Evolutionary conservation across 768 basidiomycete species (phyloP), one percentile per base, ranked within the genome.

Genomic region (Tylopilus sp.): DNA sequence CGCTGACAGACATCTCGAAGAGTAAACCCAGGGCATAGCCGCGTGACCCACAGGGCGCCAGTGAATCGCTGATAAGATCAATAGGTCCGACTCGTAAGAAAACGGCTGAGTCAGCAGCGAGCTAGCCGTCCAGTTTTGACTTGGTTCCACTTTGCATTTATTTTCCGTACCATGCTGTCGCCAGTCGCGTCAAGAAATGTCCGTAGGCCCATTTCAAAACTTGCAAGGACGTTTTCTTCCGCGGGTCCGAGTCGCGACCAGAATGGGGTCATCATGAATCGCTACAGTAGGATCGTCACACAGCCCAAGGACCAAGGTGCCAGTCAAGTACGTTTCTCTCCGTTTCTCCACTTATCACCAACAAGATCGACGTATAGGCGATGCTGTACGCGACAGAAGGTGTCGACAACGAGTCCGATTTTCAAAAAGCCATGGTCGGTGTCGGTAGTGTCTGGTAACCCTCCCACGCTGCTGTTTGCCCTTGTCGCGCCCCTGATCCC

Each of bases 331-430:
- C 22, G 64, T 56, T 33, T 19, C 24, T 21, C 25, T 10, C 40
- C 26, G 26, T 19, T 10, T 47, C 45, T 38, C 56, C 25, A 8
- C 21, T 14, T 22, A 25, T 48, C 40, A 10, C 19, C 12, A 0
- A n/a, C 44, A 19, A 26, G 49, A 38, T 58, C 33, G 7, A 25
- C 50, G 7, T 21, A 22, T 63, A 96, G 91, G 97, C 97, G 30
- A 98, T 99, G 97, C 76, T 99, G 45, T 99, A 94, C 72, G 97
- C 94, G n/a, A 99, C 97, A 1, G 97, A 98, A 31, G 95, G 92
- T 28, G 81, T 99, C 56, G 74, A 79, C 24, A 73, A 63, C 16
- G 89, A 96, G 58, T 80, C 77, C 3, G 97, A 99, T 75, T 89
- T 99, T 57, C 76, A 90, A 65, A 98, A 96, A 69, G 85, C 95